These are phyloP conservation scores for Phytophthora ohioensis DNA, from an alignment of 352 stramenopile genomes.

Conservation along the genomic window DNA sequence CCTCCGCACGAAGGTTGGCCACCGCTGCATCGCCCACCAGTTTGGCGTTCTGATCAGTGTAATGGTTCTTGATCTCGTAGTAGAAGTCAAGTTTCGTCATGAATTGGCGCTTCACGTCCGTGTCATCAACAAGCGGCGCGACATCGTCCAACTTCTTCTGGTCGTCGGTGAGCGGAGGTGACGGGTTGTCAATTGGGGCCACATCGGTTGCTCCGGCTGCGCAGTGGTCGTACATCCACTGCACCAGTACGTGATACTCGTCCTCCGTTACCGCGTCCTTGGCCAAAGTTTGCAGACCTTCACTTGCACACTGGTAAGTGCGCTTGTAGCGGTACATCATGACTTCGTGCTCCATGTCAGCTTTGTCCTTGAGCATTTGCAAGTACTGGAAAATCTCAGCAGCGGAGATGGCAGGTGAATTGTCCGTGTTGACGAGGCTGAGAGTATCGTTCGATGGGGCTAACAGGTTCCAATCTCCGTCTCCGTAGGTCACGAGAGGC, in stretches of 20 bases:
- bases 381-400: conserved; percentile 48
- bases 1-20: conserved; percentile 29
- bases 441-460: conserved; percentile 45
- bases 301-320: conserved; percentile 41
- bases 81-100: conserved; percentile 68
- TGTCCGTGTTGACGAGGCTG: conserved; percentile 34
- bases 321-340: conserved; percentile 46
- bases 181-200: conserved; percentile 1
- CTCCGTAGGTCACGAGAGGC: conserved; percentile 25
- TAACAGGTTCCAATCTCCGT: conserved; percentile 48
- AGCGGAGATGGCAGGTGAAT: conserved; percentile 37
- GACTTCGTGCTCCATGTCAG: conserved; percentile 31
- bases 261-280: conserved; percentile 41
- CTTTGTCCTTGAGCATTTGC: conserved; percentile 31
- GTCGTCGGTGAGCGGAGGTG: conserved; percentile 20
- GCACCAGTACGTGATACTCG: conserved; percentile 46
- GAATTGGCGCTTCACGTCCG: conserved; percentile 35
- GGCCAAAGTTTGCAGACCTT: conserved; percentile 35
- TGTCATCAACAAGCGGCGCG: conserved; percentile 25
- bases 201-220: conserved; percentile 25
- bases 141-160: conserved; percentile 16
- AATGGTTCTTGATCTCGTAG: conserved; percentile 59
- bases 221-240: conserved; percentile 57
- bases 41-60: conserved; percentile 19
- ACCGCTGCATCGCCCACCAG: conserved; percentile 35